phyloP scores from a whole-genome alignment of 371 early-diverging fungal genomes.

The Rhizopus arrhizus region DNA sequence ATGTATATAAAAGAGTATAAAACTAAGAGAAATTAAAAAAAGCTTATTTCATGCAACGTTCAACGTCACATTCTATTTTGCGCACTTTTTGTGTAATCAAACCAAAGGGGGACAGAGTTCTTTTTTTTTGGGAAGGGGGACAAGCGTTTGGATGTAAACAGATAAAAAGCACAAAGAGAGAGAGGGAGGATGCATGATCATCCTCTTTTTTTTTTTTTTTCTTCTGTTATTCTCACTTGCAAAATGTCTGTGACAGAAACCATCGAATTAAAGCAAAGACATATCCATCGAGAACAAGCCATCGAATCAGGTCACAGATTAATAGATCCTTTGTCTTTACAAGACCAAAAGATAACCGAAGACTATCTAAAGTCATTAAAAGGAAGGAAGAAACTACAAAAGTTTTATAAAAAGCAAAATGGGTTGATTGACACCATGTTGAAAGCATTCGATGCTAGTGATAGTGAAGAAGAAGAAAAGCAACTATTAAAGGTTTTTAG shows the following conservation, averaged over 20 bases:
- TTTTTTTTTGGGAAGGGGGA: no score
- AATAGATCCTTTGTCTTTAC: conserved; percentile 31
- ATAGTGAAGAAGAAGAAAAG: conserved; percentile 44
- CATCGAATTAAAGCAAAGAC: conserved; percentile 9
- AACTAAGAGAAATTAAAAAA: conserved; percentile 5
- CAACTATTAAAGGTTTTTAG: conserved; percentile 55
- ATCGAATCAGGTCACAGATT: background rate
- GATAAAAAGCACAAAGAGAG: no score
- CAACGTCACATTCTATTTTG: background rate
- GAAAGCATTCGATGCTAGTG: conserved; percentile 48
- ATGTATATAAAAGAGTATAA: background rate
- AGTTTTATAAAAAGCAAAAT: conserved; percentile 84
- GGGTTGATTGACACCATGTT: conserved; percentile 77
- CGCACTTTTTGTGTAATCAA: background rate
- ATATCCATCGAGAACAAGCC: background rate
- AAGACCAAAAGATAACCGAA: conserved; percentile 28
- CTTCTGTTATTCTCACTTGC: background rate
- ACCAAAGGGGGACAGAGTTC: background rate
- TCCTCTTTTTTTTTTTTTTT: conserved; percentile 2
- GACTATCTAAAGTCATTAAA: conserved; percentile 23
- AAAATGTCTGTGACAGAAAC: background rate
- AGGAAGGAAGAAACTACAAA: conserved; percentile 38
- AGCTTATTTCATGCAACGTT: conserved; percentile 2
- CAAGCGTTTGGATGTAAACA: no score
- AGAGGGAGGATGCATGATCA: background rate